These are phyloP conservation scores for Tagetes patula DNA, from an alignment of 129 eudicot genomes.

Conservation along the genomic window DNA sequence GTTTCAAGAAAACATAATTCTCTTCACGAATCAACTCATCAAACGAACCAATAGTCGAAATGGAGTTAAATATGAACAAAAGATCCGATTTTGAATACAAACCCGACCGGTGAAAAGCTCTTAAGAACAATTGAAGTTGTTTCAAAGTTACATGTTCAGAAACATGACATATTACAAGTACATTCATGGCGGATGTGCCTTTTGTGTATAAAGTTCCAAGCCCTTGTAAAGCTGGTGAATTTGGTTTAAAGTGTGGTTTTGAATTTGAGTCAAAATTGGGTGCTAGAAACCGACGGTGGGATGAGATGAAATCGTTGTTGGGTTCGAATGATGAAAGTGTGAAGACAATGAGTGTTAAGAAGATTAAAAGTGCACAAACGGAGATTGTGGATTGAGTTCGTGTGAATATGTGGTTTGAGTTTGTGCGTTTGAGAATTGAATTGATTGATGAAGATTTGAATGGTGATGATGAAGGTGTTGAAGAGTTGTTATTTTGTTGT, in stretches of 20 bases:
- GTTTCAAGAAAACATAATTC: conserved; percentile 48
- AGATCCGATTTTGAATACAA: conserved; percentile 61
- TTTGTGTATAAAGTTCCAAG: conserved; percentile 60
- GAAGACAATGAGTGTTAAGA: conserved; percentile 65
- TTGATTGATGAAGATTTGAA: conserved; percentile 27
- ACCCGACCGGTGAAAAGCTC: conserved; percentile 43
- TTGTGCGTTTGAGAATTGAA: conserved; percentile 43
- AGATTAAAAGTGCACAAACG: conserved; percentile 63
- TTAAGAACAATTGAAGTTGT: conserved; percentile 53
- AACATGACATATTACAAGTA: conserved; percentile 66
- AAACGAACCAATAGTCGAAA: conserved; percentile 20
- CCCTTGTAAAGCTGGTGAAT: conserved; percentile 69
- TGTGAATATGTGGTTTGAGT: conserved; percentile 52
- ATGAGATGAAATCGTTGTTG: conserved; percentile 32
- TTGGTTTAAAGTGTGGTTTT: background rate
- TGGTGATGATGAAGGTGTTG: conserved; percentile 31
- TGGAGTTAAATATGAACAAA: conserved; percentile 51
- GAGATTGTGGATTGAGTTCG: conserved; percentile 83
- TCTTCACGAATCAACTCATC: conserved; percentile 47
- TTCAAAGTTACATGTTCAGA: conserved; percentile 29
- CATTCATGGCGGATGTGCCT: conserved; percentile 72
- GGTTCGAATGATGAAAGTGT: conserved; percentile 85
- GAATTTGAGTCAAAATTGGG: background rate
- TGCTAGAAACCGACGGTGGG: conserved; percentile 32
- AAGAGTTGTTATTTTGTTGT: conserved; percentile 24